A percentile compares a stretch with the other conserved stretches of the same genome.
Evolutionary conservation across 495 filamentous ascomycete genomes (phyloP).

Genomic region (Baudoinia panamericana): DNA sequence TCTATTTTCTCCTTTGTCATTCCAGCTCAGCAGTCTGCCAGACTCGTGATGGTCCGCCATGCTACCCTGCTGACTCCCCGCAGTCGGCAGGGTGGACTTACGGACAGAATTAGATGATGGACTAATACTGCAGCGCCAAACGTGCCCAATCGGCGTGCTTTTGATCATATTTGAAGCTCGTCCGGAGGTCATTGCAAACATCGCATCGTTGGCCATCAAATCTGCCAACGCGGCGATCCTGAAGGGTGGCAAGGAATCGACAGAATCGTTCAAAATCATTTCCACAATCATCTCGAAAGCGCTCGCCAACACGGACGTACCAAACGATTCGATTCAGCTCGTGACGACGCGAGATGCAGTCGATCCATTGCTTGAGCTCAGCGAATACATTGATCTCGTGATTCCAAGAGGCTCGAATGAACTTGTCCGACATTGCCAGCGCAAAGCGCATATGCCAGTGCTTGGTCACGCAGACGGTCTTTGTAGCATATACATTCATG

Average conservation of each 20-base stretch:
- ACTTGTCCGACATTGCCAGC: conserved; percentile 79
- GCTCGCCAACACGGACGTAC: conserved; percentile 62
- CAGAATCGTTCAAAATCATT: conserved; percentile 81
- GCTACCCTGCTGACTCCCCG: conserved; percentile 17
- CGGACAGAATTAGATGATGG: conserved; percentile 82
- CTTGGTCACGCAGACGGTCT: conserved; percentile 93
- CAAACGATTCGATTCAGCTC: conserved; percentile 77
- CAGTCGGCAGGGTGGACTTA: conserved; percentile 75
- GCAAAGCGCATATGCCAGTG: conserved; percentile 84
- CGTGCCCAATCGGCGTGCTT: conserved; percentile 89
- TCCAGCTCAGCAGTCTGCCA: not conserved
- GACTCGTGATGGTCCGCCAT: conserved; percentile 2
- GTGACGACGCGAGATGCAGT: conserved; percentile 84
- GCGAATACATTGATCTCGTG: conserved; percentile 81
- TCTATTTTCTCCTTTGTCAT: not conserved
- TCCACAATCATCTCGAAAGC: conserved; percentile 71
- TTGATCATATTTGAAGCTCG: conserved; percentile 97
- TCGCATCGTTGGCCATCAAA: conserved; percentile 91
- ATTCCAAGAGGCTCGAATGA: conserved; percentile 92
- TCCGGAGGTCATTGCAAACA: conserved; percentile 97
- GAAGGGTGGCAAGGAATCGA: conserved; percentile 94
- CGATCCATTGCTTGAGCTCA: conserved; percentile 66
- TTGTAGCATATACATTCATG: conserved; percentile 77
- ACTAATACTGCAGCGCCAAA: conserved; percentile 68
- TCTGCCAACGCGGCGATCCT: conserved; percentile 95